Conservation (phyloP, 768 basidiomycete species). For the Termitomyces sp. region DNA sequence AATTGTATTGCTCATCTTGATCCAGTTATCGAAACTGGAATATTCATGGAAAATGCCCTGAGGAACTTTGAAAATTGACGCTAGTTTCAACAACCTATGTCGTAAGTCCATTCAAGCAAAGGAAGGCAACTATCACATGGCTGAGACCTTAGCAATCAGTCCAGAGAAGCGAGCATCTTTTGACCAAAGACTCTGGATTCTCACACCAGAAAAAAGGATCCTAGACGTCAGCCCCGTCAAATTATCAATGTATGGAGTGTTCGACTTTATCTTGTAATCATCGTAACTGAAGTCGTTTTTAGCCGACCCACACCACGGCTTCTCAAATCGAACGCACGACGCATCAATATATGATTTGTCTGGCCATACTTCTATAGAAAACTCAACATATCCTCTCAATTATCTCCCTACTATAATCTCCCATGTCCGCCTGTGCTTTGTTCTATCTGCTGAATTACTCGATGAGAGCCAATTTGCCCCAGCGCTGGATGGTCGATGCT, state of each 20-base stretch:
- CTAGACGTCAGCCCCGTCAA: neutral
- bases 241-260: neutral
- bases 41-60: neutral
- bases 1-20: neutral
- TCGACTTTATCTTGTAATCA: neutral
- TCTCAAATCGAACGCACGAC: no score
- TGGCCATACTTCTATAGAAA: neutral
- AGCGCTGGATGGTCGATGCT: neutral
- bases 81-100: no score
- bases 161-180: neutral
- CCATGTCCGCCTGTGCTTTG: neutral
- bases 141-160: neutral
- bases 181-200: neutral
- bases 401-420: neutral
- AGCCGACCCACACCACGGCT: no score
- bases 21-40: neutral
- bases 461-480: neutral
- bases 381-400: neutral
- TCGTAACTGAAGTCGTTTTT: neutral
- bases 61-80: neutral
- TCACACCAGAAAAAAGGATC: neutral
- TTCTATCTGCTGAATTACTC: neutral
- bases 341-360: neutral
- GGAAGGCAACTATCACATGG: neutral
- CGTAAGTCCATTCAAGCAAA: neutral